These are phyloP conservation scores for Phytopythium aichiense DNA, from an alignment of 352 stramenopile species.

Conservation along the genomic window DNA sequence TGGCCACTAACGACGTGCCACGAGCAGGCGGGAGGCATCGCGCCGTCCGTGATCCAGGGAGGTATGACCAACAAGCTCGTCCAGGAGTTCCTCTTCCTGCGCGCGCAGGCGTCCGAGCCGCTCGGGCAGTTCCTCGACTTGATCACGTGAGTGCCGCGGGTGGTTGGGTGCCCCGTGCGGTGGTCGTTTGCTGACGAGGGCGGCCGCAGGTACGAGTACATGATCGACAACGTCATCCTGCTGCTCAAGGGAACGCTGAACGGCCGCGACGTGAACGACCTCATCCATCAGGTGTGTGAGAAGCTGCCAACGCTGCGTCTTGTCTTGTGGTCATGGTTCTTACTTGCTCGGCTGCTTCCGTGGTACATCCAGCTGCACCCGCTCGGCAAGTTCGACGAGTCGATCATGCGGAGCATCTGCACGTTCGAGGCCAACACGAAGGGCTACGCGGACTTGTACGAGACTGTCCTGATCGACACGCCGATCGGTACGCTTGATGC, in stretches of 20 bases:
- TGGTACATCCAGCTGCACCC: constrained; percentile 90
- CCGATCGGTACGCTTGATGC: constrained; percentile 79
- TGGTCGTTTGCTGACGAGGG: neutral
- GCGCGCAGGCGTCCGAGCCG: constrained; percentile 94
- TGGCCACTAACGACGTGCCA: neutral
- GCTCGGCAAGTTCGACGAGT: constrained; percentile 98
- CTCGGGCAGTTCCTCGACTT: constrained; percentile 97
- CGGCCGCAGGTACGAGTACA: constrained; percentile 94
- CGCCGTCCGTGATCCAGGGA: constrained; percentile 78
- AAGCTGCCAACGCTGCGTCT: too few species aligned
- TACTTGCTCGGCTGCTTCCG: neutral
- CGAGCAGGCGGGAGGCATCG: constrained; percentile 59
- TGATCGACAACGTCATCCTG: constrained; percentile 99
- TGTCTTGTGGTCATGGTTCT: neutral
- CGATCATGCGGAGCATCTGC: constrained; percentile 98
- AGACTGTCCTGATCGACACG: constrained; percentile 99
- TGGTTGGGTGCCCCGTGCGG: neutral
- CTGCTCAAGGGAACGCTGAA: constrained; percentile 98
- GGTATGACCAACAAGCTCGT: constrained; percentile 89
- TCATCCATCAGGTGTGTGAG: constrained; percentile 87
- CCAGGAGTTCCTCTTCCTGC: constrained; percentile 96
- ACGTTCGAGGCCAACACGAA: constrained; percentile 97
- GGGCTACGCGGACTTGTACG: constrained; percentile 98
- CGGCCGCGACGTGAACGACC: constrained; percentile 95
- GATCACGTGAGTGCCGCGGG: constrained; percentile 88